phyloP scores from a whole-genome alignment of 1,284 basidiomycete genomes.

The Fomitopsis palustris region DNA sequence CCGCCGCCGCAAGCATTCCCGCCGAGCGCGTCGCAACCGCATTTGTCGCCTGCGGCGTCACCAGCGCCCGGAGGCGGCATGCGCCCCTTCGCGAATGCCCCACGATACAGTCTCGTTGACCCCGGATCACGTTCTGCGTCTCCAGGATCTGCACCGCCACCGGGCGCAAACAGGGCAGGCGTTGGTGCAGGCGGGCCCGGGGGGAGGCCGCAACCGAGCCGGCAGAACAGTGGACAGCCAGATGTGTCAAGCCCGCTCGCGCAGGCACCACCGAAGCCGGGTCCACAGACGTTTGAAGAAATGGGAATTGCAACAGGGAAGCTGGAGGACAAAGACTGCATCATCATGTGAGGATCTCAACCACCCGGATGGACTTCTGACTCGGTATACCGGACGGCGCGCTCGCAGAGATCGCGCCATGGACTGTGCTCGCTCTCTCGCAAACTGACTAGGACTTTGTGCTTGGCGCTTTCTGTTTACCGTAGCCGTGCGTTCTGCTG shows the following conservation, averaged over 20 bases:
- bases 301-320: constrained; percentile 83
- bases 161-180: neutral
- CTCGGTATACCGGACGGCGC: neutral
- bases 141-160: neutral
- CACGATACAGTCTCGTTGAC: constrained; percentile 28
- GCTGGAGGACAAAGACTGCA: constrained; percentile 76
- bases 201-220: neutral
- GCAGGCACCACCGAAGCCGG: constrained; percentile 16
- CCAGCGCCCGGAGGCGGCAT: neutral
- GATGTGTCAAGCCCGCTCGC: neutral
- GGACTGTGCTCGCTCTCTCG: neutral
- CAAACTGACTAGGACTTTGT: neutral
- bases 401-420: too few relatives aligned
- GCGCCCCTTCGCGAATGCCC: constrained; percentile 23
- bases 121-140: constrained; percentile 18
- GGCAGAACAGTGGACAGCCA: constrained; percentile 1
- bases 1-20: neutral
- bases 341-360: constrained; percentile 63
- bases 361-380: neutral
- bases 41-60: neutral
- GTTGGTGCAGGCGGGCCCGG: neutral
- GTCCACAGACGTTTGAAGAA: constrained; percentile 85
- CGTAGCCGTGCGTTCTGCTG: too few relatives aligned
- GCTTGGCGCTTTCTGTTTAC: too few relatives aligned
- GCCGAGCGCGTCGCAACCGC: neutral